These are phyloP conservation scores for Ajuga reptans DNA, from an alignment of 305 asterid species.

Conservation along the genomic window DNA sequence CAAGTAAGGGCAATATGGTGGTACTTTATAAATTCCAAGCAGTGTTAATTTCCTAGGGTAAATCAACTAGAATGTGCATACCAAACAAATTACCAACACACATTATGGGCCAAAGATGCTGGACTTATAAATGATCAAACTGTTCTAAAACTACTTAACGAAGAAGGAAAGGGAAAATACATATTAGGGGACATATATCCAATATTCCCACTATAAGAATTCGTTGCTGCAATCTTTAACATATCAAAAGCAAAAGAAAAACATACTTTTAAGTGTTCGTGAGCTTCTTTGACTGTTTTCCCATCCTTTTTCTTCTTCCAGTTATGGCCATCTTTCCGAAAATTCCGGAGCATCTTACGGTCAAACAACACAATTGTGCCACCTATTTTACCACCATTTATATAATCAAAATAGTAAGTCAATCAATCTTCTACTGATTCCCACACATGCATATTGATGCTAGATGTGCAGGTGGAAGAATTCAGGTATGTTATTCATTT, in stretches of 20 bases:
- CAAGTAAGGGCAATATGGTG: not conserved
- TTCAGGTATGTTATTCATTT: constrained; percentile 12
- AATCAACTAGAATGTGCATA: not conserved
- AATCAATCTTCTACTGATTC: constrained; percentile 14
- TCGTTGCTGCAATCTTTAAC: not conserved
- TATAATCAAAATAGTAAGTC: constrained; percentile 15
- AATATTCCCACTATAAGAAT: not conserved
- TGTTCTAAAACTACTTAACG: not conserved
- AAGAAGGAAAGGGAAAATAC: not conserved
- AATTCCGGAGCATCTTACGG: constrained; percentile 95
- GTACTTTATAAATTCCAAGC: not conserved
- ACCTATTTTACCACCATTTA: constrained; percentile 43
- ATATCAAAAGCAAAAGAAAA: constrained; percentile 16
- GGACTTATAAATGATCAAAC: not conserved
- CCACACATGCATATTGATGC: not conserved
- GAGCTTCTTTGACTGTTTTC: constrained; percentile 96
- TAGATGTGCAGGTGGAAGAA: not conserved
- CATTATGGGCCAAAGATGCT: not conserved
- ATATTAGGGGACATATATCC: not conserved
- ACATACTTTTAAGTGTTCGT: constrained; percentile 87
- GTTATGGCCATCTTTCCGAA: constrained; percentile 90
- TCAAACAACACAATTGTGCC: constrained; percentile 86
- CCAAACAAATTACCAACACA: not conserved
- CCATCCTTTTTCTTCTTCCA: constrained; percentile 99
- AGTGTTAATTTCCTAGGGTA: not conserved